Evolutionary conservation across 1,139 yeast species (phyloP).

Genomic region (Wickerhamomyces sp.): DNA sequence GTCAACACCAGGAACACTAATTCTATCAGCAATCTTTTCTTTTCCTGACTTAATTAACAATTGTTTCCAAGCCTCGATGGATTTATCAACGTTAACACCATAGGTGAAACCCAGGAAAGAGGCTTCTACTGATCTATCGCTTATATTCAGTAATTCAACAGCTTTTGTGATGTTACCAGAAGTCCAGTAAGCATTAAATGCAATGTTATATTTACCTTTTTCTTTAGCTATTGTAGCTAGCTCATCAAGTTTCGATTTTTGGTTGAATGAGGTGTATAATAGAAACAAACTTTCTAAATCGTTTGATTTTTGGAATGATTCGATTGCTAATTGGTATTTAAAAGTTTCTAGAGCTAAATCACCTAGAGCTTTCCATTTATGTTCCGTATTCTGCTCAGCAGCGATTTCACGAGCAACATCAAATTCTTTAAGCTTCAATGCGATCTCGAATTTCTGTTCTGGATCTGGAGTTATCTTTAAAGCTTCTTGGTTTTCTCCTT

Average conservation of each 20-base stretch:
- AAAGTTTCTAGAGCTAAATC: conserved; percentile 77
- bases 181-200: conserved; percentile 90
- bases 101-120: conserved; percentile 76
- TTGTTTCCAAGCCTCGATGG: conserved; percentile 65
- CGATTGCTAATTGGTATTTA: conserved; percentile 78
- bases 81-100: conserved; percentile 47
- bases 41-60: conserved; percentile 50
- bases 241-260: conserved; percentile 51
- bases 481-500: conserved; percentile 82
- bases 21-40: conserved; percentile 54
- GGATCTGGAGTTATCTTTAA: conserved; percentile 74
- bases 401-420: conserved; percentile 73
- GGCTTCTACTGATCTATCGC: conserved; percentile 81
- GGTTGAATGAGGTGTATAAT: conserved; percentile 78
- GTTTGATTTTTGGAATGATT: conserved; percentile 72
- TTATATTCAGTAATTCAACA: conserved; percentile 59
- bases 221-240: conserved; percentile 63
- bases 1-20: conserved; percentile 37
- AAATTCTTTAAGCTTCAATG: conserved; percentile 65
- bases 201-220: conserved; percentile 80
- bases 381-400: conserved; percentile 45
- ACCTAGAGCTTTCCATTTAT: conserved; percentile 90
- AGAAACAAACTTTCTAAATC: conserved; percentile 82
- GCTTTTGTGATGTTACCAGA: conserved; percentile 68
- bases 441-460: conserved; percentile 84